phyloP scores from a whole-genome alignment of 805 yeast genomes.

The Allodekkera sacchari region DNA sequence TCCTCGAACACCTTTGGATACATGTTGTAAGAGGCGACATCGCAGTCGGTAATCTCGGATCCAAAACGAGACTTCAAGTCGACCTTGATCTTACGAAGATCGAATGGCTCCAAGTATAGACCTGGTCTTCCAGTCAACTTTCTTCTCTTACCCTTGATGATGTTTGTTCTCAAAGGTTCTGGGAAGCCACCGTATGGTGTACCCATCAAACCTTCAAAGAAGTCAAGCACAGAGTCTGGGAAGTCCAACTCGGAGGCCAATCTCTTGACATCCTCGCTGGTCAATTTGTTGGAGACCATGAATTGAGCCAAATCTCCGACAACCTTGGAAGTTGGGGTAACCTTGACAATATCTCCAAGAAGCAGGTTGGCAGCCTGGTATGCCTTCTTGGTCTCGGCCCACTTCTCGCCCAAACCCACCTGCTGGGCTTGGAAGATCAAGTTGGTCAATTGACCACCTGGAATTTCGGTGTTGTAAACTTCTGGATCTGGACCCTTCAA shows the following conservation, averaged over 20 bases:
- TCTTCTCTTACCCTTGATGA: constrained; percentile 86
- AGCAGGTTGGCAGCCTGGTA: constrained; percentile 85
- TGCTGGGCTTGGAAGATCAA: constrained; percentile 98
- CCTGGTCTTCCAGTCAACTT: constrained; percentile 91
- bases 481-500: constrained; percentile 99
- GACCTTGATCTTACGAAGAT: constrained; percentile 60
- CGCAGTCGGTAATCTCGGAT: constrained; percentile 65
- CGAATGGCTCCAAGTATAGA: constrained; percentile 76
- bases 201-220: constrained; percentile 99
- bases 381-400: constrained; percentile 94
- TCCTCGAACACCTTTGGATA: constrained; percentile 96
- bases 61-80: constrained; percentile 76
- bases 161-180: constrained; percentile 91
- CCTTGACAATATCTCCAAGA: constrained; percentile 95
- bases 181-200: constrained; percentile 99
- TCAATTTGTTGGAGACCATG: constrained; percentile 92
- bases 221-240: constrained; percentile 98
- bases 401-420: constrained; percentile 93
- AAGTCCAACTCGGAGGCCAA: constrained; percentile 89
- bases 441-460: constrained; percentile 99
- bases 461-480: constrained; percentile 96
- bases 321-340: constrained; percentile 98
- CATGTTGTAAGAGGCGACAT: constrained; percentile 94
- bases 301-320: constrained; percentile 99
- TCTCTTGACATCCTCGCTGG: constrained; percentile 75